These are phyloP conservation scores for Quercus variabilis DNA, from an alignment of 306 rosid species.

Conservation along the genomic window DNA sequence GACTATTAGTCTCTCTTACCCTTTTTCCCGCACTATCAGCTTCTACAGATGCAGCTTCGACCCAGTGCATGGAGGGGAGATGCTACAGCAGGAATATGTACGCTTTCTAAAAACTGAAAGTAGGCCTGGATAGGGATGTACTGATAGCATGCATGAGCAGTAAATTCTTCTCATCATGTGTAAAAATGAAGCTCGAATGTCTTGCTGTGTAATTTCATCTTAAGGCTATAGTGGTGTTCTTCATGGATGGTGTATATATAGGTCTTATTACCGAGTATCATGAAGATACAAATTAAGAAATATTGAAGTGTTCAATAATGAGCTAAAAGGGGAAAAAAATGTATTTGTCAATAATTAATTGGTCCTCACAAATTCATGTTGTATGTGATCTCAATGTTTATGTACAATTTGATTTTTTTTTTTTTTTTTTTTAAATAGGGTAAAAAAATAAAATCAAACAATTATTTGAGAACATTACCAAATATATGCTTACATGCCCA, in stretches of 20 bases:
- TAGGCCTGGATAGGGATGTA: slow-evolving; percentile 24
- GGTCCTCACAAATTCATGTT: no score
- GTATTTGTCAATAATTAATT: no score
- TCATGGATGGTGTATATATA: neutral
- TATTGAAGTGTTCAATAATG: no score
- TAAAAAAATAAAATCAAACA: no score
- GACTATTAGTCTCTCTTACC: neutral
- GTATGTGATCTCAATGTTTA: no score
- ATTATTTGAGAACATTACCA: no score
- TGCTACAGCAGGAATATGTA: slow-evolving; percentile 68
- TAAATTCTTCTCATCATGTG: slow-evolving; percentile 23
- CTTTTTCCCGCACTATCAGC: slow-evolving; percentile 35
- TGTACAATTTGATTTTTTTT: no score
- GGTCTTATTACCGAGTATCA: no score
- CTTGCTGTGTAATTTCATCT: neutral
- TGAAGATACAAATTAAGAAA: no score
- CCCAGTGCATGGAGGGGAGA: slow-evolving; percentile 64
- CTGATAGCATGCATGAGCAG: slow-evolving; percentile 2
- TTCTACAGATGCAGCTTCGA: slow-evolving; percentile 75
- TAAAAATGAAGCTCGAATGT: slow-evolving; percentile 28
- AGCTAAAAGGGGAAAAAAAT: no score
- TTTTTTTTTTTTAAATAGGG: no score
- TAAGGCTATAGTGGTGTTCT: neutral
- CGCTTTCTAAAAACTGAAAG: slow-evolving; percentile 55
- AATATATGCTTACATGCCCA: no score